These are phyloP conservation scores for Dothiorella sarmentorum DNA, from an alignment of 2,329 filamentous ascomycete species.

Conservation along the genomic window DNA sequence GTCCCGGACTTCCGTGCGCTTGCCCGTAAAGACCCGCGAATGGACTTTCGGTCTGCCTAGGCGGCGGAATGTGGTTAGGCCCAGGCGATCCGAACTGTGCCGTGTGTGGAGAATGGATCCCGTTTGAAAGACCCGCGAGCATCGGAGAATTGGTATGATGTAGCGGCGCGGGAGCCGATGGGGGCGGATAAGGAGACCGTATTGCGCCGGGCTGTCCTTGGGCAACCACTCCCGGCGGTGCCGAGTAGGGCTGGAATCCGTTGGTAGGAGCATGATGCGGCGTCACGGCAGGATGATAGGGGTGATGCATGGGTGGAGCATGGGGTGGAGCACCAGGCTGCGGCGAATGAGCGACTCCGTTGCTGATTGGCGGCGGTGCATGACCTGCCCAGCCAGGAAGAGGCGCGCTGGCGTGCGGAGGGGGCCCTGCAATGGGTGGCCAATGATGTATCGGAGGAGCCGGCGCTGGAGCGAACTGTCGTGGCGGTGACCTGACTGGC, in stretches of 20 bases:
- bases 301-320: constrained; percentile 25
- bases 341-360: constrained; percentile 30
- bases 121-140: constrained; percentile 17
- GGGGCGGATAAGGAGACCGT: constrained; percentile 28
- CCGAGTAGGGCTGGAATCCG: constrained; percentile 34
- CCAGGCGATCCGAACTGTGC: constrained; percentile 23
- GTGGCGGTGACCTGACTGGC: constrained; percentile 28
- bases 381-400: constrained; percentile 31
- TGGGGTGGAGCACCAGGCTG: constrained; percentile 26
- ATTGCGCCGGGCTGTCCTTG: constrained; percentile 28
- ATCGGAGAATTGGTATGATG: constrained; percentile 33
- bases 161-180: constrained; percentile 28
- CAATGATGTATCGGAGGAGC: constrained; percentile 23
- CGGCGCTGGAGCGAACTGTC: constrained; percentile 29
- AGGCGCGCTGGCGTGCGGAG: constrained; percentile 26
- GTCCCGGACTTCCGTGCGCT: constrained; percentile 19
- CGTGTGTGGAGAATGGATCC: constrained; percentile 23
- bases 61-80: constrained; percentile 6
- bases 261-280: constrained; percentile 31
- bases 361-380: constrained; percentile 24
- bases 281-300: constrained; percentile 27
- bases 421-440: constrained; percentile 24
- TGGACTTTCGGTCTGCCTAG: constrained; percentile 34
- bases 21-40: constrained; percentile 23
- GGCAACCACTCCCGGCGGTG: constrained; percentile 27